Evolutionary conservation across 192 early-diverging fungal genomes (phyloP), one percentile per base, ranked within the genome.

Genomic region (Coemansia sp.): DNA sequence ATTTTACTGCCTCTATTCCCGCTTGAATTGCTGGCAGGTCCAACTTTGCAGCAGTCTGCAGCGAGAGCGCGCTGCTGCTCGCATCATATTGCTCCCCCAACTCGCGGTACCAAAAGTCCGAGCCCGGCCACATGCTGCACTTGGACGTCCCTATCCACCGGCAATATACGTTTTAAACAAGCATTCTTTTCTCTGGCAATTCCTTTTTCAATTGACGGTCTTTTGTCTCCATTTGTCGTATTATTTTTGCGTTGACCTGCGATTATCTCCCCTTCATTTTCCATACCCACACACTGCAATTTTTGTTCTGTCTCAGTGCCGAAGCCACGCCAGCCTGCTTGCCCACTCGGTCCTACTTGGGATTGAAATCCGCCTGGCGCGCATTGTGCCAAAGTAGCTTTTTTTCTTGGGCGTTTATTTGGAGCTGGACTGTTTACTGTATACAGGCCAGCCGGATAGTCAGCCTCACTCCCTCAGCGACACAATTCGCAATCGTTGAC

Each of bases 81-180:
- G 50, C 50, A 52, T 52, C 50, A 52, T 52, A 19, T 10, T 10
- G 30, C 28, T 52, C 50, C 50, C 45, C 30, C 50, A 19, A 29
- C 22, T 31, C 3, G 18, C 29, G 50, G 50, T 52, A 31, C 29
- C 46, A 28, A 46, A 46, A 49, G 22, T 25, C 31, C 32, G 5
- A 44, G n/a, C 5, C n/a, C 29, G 22, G 35, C n/a, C n/a, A 38
- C 35, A 38, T 38, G 35, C 14, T 40, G 24, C 12, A 50, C 25
- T n/a, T 48, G 22, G 11, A 16, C 28, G 24, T 30, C 31, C 48
- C 58, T 60, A 35, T 38, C 58, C 25, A n/a, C 7, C 31, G 30
- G 33, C 53, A 22, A 27, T 16, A 11, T 57, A 57, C 40, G 46
- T 64, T 45, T 56, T 46, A 58, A 58, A 52, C 64, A 65, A 58